phyloP scores from a whole-genome alignment of 2,329 filamentous ascomycete genomes.

The Beauveria scarabaeidicola region DNA sequence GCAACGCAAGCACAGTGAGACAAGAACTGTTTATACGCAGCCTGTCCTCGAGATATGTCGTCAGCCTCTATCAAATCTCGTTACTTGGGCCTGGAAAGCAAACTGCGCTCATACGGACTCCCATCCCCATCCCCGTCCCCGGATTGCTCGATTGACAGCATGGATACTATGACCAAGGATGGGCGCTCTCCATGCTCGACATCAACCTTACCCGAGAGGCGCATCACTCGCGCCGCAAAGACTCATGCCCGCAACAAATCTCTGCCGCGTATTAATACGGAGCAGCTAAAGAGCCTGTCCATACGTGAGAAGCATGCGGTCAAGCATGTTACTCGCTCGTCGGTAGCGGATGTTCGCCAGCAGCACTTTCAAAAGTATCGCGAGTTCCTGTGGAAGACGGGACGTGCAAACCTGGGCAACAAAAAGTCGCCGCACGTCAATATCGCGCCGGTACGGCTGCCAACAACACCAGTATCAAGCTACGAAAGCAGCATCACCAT shows the following conservation, averaged over 20 bases:
- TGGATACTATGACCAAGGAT: background rate
- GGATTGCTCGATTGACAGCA: background rate
- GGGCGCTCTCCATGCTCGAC: background rate
- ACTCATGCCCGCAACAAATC: background rate
- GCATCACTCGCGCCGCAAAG: background rate
- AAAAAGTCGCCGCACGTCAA: slow-evolving; percentile 17
- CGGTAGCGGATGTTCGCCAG: slow-evolving; percentile 10
- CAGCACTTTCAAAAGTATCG: slow-evolving; percentile 19
- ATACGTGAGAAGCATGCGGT: background rate
- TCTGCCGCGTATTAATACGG: background rate
- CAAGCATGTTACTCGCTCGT: background rate
- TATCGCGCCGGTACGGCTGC: slow-evolving; percentile 20
- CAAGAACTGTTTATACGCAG: background rate
- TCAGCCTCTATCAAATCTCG: background rate
- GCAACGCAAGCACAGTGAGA: background rate
- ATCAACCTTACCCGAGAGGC: background rate
- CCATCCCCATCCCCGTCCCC: background rate
- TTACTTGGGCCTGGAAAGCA: background rate
- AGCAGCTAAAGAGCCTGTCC: background rate
- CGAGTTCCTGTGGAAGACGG: slow-evolving; percentile 17
- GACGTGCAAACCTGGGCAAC: slow-evolving; percentile 14
- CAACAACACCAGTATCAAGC: background rate
- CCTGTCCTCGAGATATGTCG: background rate
- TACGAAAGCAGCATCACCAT: slow-evolving; percentile 18
- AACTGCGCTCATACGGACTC: background rate